These are phyloP conservation scores for Leucocoprinus sp. DNA, from an alignment of 768 basidiomycete genomes.

Conservation along the genomic window DNA sequence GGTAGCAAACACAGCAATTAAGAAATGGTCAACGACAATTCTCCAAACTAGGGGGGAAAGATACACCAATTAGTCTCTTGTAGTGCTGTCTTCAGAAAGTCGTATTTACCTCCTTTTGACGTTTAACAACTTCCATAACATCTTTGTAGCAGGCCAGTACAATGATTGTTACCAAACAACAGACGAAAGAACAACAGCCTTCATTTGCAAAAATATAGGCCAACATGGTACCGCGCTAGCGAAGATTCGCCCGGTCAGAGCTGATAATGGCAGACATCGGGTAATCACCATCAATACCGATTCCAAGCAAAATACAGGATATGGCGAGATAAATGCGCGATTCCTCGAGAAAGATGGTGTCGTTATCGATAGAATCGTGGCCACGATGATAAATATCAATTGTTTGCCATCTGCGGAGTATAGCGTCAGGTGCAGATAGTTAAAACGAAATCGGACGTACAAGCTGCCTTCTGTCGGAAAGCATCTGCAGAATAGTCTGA, in stretches of 20 bases:
- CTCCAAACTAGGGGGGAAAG: slow-evolving; percentile 48
- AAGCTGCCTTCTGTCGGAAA: slow-evolving; percentile 61
- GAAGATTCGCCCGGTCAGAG: slow-evolving; percentile 55
- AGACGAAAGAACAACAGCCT: slow-evolving; percentile 69
- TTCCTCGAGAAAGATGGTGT: slow-evolving; percentile 44
- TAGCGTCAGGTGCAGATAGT: not conserved
- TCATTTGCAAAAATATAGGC: slow-evolving; percentile 71
- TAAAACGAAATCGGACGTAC: slow-evolving; percentile 21
- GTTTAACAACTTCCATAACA: slow-evolving; percentile 53
- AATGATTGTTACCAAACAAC: slow-evolving; percentile 53
- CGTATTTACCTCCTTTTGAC: slow-evolving; percentile 50
- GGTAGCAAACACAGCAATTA: slow-evolving; percentile 66
- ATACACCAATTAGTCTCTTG: not conserved
- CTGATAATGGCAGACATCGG: slow-evolving; percentile 69
- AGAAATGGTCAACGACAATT: slow-evolving; percentile 64
- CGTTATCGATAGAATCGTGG: slow-evolving; percentile 62
- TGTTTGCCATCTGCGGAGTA: slow-evolving; percentile 56
- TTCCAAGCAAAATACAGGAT: slow-evolving; percentile 66
- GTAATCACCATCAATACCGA: slow-evolving; percentile 77
- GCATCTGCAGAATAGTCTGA: slow-evolving; percentile 58
- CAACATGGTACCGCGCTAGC: slow-evolving; percentile 62
- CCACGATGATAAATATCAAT: slow-evolving; percentile 72
- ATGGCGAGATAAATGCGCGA: slow-evolving; percentile 55
- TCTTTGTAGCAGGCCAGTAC: slow-evolving; percentile 56
- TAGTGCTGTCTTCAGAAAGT: not conserved